phyloP scores from a whole-genome alignment of 2,329 filamentous ascomycete genomes.

The Cladorrhinum sp. region DNA sequence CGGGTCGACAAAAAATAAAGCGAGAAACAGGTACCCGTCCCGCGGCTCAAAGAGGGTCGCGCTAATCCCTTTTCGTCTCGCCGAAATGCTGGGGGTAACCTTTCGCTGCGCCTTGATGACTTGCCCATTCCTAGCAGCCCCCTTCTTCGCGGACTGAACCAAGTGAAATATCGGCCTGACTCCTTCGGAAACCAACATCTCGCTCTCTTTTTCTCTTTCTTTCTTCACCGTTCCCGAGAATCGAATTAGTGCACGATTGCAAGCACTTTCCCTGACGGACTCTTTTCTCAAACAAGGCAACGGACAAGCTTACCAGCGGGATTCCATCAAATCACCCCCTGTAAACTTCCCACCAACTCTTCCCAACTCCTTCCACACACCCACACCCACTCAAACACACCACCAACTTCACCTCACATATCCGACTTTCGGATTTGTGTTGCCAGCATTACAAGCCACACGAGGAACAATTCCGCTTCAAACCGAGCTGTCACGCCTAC shows the following conservation, averaged over 20 bases:
- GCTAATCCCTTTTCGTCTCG: conserved; percentile 28
- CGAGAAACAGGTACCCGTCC: conserved; percentile 12
- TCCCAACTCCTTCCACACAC: neutral
- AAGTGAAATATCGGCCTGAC: conserved; percentile 33
- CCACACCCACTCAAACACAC: neutral
- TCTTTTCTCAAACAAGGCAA: neutral
- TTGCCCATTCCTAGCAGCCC: conserved; percentile 12
- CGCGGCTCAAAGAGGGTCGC: neutral
- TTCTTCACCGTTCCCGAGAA: conserved; percentile 11
- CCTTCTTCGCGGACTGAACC: conserved; percentile 3
- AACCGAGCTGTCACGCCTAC: neutral
- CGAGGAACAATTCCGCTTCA: neutral
- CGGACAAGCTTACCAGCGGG: neutral
- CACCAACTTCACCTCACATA: neutral
- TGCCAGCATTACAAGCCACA: neutral
- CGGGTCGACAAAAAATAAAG: conserved; percentile 14
- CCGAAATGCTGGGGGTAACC: conserved; percentile 24
- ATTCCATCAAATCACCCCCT: neutral
- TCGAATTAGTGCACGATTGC: conserved; percentile 9
- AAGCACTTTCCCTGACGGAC: neutral
- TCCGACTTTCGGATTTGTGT: neutral
- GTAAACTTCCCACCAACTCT: neutral
- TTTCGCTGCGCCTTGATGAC: conserved; percentile 27
- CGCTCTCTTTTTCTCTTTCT: conserved; percentile 17
- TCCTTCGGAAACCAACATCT: conserved; percentile 28